Evolutionary conservation across 306 rosid genomes (phyloP), one percentile per base, ranked within the genome.

Genomic region (Prunus persica): DNA sequence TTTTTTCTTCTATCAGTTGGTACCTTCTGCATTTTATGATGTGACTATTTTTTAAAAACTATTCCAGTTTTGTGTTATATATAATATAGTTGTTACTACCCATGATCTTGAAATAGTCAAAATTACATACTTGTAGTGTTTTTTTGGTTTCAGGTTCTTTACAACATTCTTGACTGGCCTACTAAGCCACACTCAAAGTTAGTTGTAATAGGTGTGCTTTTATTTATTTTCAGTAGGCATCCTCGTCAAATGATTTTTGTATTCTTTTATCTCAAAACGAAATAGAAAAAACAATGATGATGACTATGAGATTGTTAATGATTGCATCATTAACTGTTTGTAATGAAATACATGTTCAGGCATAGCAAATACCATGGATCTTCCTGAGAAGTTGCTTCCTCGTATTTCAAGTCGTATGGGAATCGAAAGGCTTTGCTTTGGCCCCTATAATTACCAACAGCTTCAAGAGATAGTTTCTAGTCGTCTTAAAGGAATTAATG

Each of bases 371-470:
- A 95, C 98, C 55, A 92, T 95, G 98, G 97, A 95, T 80, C 97
- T 95, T 77, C 98, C 97, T 19, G 98, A 95, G 85, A 95, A 95
- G 91, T 84, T 92, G 82, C 96, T 95, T 86, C 98, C 98, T 80
- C 96, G 98, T 50, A 95, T 95, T 82, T 92, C 98, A 81, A 95
- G 98, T 71, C 95, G 97, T 74, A 92, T 92, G 98, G 98, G 98
- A 32, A 92, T 95, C 67, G 93, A 95, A 66, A 87, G 97, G 85
- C 95, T 95, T 79, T 92, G 98, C 83, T 95, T 92, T 88, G 96
- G 96, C 69, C 98, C 98, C 64, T 95, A 95, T 87, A 92, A 88
- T 61, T 80, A 87, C 81, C 93, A 88, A 80, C 98, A 95, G 79
- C 97, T 95, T 88, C 93, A 95, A 83, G 96, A 95, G 88, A 92